Percentiles rank a stretch among this genome's conserved stretches.
Conservation (phyloP, 352 stramenopile species). For the Globisporangium apiculatum region DNA sequence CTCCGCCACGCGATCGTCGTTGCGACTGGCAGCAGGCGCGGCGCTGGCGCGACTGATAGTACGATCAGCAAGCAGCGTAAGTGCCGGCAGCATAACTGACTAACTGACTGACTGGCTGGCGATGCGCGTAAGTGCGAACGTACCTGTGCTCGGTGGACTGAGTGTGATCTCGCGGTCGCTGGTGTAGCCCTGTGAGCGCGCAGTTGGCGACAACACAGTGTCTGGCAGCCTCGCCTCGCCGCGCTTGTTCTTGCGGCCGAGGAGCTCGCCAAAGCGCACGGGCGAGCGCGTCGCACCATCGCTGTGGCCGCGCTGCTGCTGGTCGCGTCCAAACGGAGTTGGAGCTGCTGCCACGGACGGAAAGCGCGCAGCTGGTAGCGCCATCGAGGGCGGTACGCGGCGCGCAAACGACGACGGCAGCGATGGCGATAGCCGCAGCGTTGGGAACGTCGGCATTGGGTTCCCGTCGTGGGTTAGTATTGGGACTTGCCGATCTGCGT, state of each 20-base stretch:
- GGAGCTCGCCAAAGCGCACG: slow-evolving; percentile 17
- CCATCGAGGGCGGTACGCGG: not conserved
- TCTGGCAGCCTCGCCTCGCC: slow-evolving; percentile 20
- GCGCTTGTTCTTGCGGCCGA: slow-evolving; percentile 25
- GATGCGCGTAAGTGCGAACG: not conserved
- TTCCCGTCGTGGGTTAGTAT: slow-evolving; percentile 7
- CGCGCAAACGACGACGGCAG: slow-evolving; percentile 7
- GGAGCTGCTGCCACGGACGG: not conserved
- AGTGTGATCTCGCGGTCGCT: slow-evolving; percentile 13
- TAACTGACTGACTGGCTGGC: not conserved
- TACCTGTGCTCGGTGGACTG: slow-evolving; percentile 12
- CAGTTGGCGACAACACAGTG: slow-evolving; percentile 25
- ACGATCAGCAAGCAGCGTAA: not conserved
- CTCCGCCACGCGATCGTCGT: slow-evolving; percentile 15
- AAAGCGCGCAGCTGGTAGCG: not conserved
- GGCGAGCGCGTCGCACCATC: not conserved
- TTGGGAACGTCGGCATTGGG: slow-evolving; percentile 8
- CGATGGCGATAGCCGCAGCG: slow-evolving; percentile 9
- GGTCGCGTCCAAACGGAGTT: not conserved
- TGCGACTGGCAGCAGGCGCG: slow-evolving; percentile 11
- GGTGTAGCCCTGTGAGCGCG: slow-evolving; percentile 26
- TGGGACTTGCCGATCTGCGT: slow-evolving; percentile 17
- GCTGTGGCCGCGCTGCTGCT: not conserved
- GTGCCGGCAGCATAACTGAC: not conserved
- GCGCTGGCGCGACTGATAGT: slow-evolving; percentile 5